Percentiles rank a stretch among this genome's conserved stretches.
Conservation (phyloP, 2,329 filamentous ascomycete genomes). For the Gremmenia infestans region DNA sequence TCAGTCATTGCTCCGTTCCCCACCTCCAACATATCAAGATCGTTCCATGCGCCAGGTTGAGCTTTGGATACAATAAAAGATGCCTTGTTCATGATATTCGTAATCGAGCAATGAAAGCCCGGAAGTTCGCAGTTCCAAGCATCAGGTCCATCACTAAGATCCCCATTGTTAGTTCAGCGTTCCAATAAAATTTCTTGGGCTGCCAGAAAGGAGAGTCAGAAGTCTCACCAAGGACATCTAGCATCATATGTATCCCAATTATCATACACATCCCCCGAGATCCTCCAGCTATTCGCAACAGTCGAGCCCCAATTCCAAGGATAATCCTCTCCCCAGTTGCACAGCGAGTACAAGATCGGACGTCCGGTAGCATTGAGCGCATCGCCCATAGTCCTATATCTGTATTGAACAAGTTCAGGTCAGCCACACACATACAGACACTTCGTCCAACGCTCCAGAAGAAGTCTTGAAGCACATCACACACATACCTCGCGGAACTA, state of each 20-base stretch:
- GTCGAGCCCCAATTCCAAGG: conserved; percentile 35
- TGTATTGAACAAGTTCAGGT: not conserved
- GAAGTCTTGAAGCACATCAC: not conserved
- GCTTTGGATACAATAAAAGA: conserved; percentile 28
- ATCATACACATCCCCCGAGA: conserved; percentile 36
- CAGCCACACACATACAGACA: not conserved
- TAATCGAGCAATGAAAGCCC: conserved; percentile 30
- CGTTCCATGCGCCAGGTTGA: conserved; percentile 30
- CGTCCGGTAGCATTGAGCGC: conserved; percentile 34
- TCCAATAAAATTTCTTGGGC: not conserved
- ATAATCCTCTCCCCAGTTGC: conserved; percentile 47
- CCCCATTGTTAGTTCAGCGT: not conserved
- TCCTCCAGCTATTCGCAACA: conserved; percentile 35
- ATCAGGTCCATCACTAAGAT: conserved; percentile 34
- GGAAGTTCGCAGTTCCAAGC: conserved; percentile 28
- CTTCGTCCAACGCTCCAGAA: not conserved
- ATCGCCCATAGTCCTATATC: conserved; percentile 33
- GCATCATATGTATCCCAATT: conserved; percentile 37
- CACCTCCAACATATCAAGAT: conserved; percentile 34
- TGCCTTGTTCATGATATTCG: conserved; percentile 28
- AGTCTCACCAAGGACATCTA: conserved; percentile 30
- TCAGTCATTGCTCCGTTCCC: conserved; percentile 35
- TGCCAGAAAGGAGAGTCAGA: not conserved
- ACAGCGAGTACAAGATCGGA: conserved; percentile 36
- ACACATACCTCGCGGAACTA: conserved; percentile 35